Base-by-base conservation (phyloP, 2,329 filamentous ascomycete species). In the Ophiostoma novo-ulmi region DNA sequence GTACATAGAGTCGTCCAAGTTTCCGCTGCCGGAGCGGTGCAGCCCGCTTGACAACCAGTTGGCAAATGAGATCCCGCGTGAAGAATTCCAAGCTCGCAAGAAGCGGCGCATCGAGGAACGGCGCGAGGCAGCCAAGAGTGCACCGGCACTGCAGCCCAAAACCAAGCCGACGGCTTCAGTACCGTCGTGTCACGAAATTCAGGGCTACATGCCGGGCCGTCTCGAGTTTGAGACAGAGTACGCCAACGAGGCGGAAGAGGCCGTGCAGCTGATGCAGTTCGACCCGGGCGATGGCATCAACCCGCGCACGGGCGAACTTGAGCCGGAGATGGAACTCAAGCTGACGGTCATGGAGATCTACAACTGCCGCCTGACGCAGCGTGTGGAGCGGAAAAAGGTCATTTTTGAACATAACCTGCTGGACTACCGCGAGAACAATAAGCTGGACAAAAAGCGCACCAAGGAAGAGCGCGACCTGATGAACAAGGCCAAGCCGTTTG, bases 281-380 rank as follows among this genome's bases (percentile, higher is more conserved):
- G 94, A 98, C 71, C 94, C 95, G 0, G 95, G 95, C 36, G 94
- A 97, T 80, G 95, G 95, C 71, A 85, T 97, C 75, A 97, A 97
- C 77, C 89, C 91, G 0, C 82, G 85, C 2, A 97, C 93, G 0
- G 91, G 92, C 73, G 90, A 96, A 77, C 84, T 96, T 71, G 95
- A 99, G 76, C 93, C 95, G 0, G 95, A 99, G 79, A 97, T 97
- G 85, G 94, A 97, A 74, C 86, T 99, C 65, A 99, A 99, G 84
- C 88, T 98, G 81, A 97, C 93, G 0, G 93, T 99, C 26, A 97
- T 99, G 89, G 93, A 97, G 74, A 97, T 99, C 68, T 99, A 99
- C 83, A 99, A 99, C 77, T 90, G 91, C 71, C 89, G 94, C 5
- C 82, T 99, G 22, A 97, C 94, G 2, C 91, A 94, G 71, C 89